These are phyloP conservation scores for Stephanocyclus meneghinianus DNA, from an alignment of 352 stramenopile genomes.

Conservation along the genomic window DNA sequence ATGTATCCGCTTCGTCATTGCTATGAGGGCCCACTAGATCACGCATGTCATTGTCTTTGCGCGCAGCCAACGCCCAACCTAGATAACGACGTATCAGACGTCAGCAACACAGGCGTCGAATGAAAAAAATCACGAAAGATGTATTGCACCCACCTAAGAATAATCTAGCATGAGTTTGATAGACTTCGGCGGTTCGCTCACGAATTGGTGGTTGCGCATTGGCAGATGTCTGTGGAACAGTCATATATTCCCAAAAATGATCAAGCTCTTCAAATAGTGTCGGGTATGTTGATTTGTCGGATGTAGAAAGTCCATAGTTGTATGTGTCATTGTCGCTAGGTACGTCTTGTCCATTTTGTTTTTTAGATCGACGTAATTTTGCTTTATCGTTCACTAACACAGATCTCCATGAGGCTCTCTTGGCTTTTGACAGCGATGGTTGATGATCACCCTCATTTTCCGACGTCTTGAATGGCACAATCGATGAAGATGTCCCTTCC, in stretches of 20 bases:
- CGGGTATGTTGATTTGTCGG: slow-evolving; percentile 31
- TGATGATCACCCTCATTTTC: not conserved
- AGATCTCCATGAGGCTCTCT: slow-evolving; percentile 42
- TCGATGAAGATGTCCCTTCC: no score
- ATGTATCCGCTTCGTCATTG: not conserved
- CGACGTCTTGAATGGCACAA: no score
- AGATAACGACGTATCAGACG: not conserved
- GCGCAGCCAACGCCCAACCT: slow-evolving; percentile 4
- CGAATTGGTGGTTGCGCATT: slow-evolving; percentile 65
- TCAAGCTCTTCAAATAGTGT: slow-evolving; percentile 61
- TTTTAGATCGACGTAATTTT: slow-evolving; percentile 33
- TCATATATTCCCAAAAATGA: slow-evolving; percentile 76
- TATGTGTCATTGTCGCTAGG: slow-evolving; percentile 35
- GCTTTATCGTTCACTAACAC: slow-evolving; percentile 71
- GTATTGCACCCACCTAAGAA: slow-evolving; percentile 75
- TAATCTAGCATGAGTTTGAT: slow-evolving; percentile 74
- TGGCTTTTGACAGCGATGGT: not conserved
- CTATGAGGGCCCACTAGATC: slow-evolving; percentile 2
- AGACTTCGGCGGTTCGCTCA: slow-evolving; percentile 75
- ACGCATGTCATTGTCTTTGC: not conserved
- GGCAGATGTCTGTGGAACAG: slow-evolving; percentile 50
- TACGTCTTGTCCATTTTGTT: not conserved
- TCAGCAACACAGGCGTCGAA: not conserved
- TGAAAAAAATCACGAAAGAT: slow-evolving; percentile 1
- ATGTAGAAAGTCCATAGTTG: slow-evolving; percentile 65